Evolutionary conservation across 2,329 filamentous ascomycete species (phyloP), one percentile per base, ranked within the genome.

Genomic region (Fusarium duplospermum): DNA sequence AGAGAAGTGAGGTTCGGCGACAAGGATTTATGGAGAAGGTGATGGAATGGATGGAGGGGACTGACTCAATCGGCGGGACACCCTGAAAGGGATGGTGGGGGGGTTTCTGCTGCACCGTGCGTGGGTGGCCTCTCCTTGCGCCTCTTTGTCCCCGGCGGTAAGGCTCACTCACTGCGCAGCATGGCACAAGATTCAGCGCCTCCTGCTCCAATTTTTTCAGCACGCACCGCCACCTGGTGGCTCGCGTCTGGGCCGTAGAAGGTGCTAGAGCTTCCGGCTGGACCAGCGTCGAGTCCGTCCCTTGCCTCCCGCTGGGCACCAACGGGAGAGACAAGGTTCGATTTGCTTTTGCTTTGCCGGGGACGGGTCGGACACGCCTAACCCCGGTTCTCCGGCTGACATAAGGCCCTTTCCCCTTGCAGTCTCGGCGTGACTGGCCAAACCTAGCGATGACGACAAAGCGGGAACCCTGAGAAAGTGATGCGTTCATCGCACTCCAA

Each of bases 21-120:
- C 62, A 63, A 74, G 72, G 76, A 80, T 80, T 75, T 80, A 80
- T 76, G 75, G 76, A 68, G 75, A 77, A 74, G 66, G 70, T 74
- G 77, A 80, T 79, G 77, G 79, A 80, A 81, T 77, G 72, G 71
- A 70, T 78, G 70, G 76, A 76, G 76, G 78, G 74, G 72, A 76
- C 77, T 83, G 81, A 83, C 77, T 84, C 82, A 83, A 82, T 79
- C 81, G 82, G 82, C 81, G 76, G 75, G 73, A 73, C 71, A 75
- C 70, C 74, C 74, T 74, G 70, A 76, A 71, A 57, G 67, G 58
- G 57, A 64, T 71, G 71, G 74, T 69, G 74, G 73, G 72, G 77
- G 70, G 71, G n/a, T n/a, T 69, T 65, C 57, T 33, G 24, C 35
- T 31, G 42, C 72, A 75, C 72, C 59, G 70, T 73, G 72, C 64